These are phyloP conservation scores for Hypoxylon sp. DNA, from an alignment of 2,329 filamentous ascomycete species.

Conservation along the genomic window DNA sequence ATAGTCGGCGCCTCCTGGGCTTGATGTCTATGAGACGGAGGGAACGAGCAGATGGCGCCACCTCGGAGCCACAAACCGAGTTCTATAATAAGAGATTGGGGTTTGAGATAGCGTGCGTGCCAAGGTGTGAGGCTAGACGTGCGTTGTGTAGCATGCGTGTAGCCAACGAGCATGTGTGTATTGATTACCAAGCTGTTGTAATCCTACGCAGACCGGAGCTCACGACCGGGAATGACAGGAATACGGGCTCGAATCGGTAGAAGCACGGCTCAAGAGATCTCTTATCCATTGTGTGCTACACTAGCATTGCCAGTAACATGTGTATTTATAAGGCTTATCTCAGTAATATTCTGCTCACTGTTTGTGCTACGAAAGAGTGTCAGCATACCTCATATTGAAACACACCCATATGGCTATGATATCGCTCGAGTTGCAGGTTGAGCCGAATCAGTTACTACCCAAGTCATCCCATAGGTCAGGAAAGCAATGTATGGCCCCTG, in stretches of 20 bases:
- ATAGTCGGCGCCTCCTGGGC: constrained; percentile 18
- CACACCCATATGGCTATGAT: background rate
- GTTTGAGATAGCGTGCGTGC: constrained; percentile 13
- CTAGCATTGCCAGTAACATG: background rate
- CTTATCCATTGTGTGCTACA: constrained; percentile 4
- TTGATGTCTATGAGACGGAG: constrained; percentile 6
- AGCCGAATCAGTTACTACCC: no score
- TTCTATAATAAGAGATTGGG: constrained; percentile 13
- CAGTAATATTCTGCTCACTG: constrained; percentile 3
- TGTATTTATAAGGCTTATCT: background rate
- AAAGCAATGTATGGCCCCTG: background rate
- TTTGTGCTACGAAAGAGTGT: background rate
- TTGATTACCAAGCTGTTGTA: constrained; percentile 18
- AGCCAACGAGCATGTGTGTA: constrained; percentile 15
- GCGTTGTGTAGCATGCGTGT: constrained; percentile 21
- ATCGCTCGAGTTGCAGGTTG: background rate
- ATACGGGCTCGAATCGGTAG: constrained; percentile 8
- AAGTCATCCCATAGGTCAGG: no score
- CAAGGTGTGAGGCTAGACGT: constrained; percentile 8
- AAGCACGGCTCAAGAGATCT: background rate
- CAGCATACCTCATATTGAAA: constrained; percentile 1
- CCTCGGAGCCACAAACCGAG: constrained; percentile 23
- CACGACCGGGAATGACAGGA: constrained; percentile 6
- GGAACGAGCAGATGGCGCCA: constrained; percentile 8
- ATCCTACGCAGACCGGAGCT: constrained; percentile 18